These are phyloP conservation scores for Centaurea solstitialis DNA, from an alignment of 129 eudicot genomes.

Conservation along the genomic window DNA sequence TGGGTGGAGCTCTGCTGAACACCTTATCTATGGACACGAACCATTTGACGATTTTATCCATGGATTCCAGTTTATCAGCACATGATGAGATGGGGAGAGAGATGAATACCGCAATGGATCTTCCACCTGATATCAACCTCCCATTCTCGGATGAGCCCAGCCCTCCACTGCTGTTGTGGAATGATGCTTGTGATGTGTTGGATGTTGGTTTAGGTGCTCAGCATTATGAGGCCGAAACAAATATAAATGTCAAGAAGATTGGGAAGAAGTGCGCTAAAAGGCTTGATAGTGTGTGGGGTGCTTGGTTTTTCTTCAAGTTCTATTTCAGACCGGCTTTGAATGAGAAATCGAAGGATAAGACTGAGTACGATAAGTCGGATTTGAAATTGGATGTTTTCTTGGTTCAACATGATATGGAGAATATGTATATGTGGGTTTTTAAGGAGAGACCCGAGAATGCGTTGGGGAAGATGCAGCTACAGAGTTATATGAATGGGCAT, in stretches of 20 bases:
- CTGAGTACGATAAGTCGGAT: conserved; percentile 47
- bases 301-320: conserved; percentile 19
- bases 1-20: conserved; percentile 43
- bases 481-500: conserved; percentile 62
- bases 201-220: conserved; percentile 46
- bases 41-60: conserved; percentile 47
- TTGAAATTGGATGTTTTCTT: conserved; percentile 48
- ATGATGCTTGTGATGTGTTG: conserved; percentile 37
- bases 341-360: conserved; percentile 27
- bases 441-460: conserved; percentile 35
- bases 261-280: conserved; percentile 55
- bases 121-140: conserved; percentile 49
- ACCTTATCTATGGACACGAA: conserved; percentile 49
- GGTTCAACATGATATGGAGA: conserved; percentile 65
- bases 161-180: conserved; percentile 49
- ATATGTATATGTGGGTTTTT: conserved; percentile 58
- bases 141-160: conserved; percentile 54
- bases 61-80: conserved; percentile 47
- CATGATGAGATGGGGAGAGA: conserved; percentile 52
- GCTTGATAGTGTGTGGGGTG: conserved; percentile 64
- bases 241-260: conserved; percentile 37
- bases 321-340: not conserved
- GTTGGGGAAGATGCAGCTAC: conserved; percentile 51
- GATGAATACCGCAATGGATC: conserved; percentile 35
- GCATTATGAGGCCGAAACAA: conserved; percentile 44